These are phyloP conservation scores for Candida easanensis DNA, from an alignment of 805 yeast genomes.

Conservation along the genomic window DNA sequence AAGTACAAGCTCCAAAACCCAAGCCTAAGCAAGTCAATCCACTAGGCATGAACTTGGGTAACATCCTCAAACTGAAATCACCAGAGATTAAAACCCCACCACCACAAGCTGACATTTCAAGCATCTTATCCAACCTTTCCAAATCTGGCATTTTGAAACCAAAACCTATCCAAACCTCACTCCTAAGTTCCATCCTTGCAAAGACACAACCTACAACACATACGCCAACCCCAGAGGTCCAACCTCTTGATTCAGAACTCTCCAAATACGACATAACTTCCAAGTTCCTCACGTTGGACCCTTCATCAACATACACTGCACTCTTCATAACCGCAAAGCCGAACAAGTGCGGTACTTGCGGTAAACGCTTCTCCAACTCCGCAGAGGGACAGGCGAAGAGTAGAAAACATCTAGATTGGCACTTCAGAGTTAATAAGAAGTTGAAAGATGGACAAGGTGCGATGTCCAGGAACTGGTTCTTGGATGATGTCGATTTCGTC, in stretches of 20 bases:
- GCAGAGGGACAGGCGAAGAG: slow-evolving; percentile 49
- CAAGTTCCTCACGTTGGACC: slow-evolving; percentile 32
- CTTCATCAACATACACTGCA: slow-evolving; percentile 37
- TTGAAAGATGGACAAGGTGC: slow-evolving; percentile 51
- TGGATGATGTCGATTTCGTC: slow-evolving; percentile 70
- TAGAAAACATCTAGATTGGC: slow-evolving; percentile 89
- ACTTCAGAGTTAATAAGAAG: slow-evolving; percentile 84
- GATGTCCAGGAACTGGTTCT: slow-evolving; percentile 81
- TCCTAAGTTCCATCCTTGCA: slow-evolving; percentile 2
- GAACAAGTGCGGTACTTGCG: slow-evolving; percentile 85
- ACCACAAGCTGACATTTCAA: slow-evolving; percentile 9
- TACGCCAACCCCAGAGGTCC: background rate
- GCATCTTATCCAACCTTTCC: slow-evolving; percentile 18
- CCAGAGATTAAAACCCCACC: slow-evolving; percentile 11
- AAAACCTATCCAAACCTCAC: slow-evolving; percentile 3
- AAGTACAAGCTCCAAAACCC: slow-evolving; percentile 7
- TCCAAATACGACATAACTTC: slow-evolving; percentile 28
- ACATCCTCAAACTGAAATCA: slow-evolving; percentile 18
- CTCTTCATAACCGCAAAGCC: slow-evolving; percentile 40
- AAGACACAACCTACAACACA: background rate
- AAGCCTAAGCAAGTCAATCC: slow-evolving; percentile 10
- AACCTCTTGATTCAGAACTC: slow-evolving; percentile 9
- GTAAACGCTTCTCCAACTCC: slow-evolving; percentile 73
- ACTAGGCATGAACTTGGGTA: slow-evolving; percentile 16
- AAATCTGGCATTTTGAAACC: slow-evolving; percentile 24